phyloP scores from a whole-genome alignment of 2,329 filamentous ascomycete species.

The Hypocrella siamensis region DNA sequence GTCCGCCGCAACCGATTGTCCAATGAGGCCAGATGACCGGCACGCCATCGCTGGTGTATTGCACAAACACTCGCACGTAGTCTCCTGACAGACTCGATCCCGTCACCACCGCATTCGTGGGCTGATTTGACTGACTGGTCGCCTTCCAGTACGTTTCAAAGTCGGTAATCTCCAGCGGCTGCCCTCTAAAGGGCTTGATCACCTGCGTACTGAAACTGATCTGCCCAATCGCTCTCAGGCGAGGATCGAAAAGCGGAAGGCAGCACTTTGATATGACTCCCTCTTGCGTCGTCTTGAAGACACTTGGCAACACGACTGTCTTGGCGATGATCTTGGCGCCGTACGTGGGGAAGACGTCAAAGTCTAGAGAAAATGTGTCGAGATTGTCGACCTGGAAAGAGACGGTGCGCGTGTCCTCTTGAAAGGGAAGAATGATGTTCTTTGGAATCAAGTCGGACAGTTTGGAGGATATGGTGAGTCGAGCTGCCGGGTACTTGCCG shows the following conservation, averaged over 20 bases:
- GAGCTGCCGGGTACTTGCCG: conserved; percentile 86
- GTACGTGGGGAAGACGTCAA: conserved; percentile 95
- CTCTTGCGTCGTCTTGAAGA: conserved; percentile 54
- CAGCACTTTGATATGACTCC: conserved; percentile 70
- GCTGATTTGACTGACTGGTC: conserved; percentile 76
- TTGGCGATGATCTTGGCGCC: conserved; percentile 96
- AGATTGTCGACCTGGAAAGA: conserved; percentile 94
- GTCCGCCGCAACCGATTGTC: conserved; percentile 58
- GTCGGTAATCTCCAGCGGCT: conserved; percentile 88
- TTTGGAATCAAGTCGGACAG: conserved; percentile 90
- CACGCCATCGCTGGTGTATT: conserved; percentile 74
- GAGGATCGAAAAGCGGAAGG: conserved; percentile 81
- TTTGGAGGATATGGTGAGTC: conserved; percentile 92
- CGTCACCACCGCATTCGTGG: conserved; percentile 73
- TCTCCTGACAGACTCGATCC: conserved; percentile 93
- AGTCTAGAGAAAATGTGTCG: conserved; percentile 85
- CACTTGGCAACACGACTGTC: conserved; percentile 76
- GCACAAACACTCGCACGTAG: conserved; percentile 81
- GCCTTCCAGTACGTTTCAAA: conserved; percentile 99
- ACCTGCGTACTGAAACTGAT: conserved; percentile 91
- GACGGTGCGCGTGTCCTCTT: conserved; percentile 85
- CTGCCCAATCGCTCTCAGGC: conserved; percentile 80
- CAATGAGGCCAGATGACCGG: conserved; percentile 81
- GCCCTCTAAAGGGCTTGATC: conserved; percentile 87
- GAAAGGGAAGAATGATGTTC: conserved; percentile 87